Evolutionary conservation across 2,329 filamentous ascomycete genomes (phyloP).

Genomic region (Pestalotiopsis sp.): DNA sequence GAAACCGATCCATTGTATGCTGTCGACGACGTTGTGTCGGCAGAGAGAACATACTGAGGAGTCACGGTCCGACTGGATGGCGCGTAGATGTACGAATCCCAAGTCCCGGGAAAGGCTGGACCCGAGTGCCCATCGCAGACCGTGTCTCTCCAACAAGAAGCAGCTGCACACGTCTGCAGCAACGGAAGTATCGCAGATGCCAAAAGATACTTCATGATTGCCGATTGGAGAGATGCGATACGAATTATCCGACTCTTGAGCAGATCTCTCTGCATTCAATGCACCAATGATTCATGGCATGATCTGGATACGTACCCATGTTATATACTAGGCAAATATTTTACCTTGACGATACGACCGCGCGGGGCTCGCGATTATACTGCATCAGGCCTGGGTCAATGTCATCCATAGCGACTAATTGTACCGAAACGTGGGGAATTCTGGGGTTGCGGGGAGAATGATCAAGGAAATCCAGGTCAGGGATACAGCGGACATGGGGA

Average conservation of each 20-base stretch:
- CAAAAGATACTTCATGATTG: not conserved
- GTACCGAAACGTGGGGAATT: not conserved
- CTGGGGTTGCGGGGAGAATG: not conserved
- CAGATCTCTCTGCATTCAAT: not conserved
- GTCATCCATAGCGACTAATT: not conserved
- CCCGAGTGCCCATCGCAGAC: slow-evolving; percentile 9
- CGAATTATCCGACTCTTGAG: not conserved
- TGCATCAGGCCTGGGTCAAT: not conserved
- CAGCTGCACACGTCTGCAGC: not conserved
- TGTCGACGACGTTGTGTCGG: not conserved
- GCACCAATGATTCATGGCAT: not conserved
- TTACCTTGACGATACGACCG: not conserved
- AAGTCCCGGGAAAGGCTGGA: slow-evolving; percentile 8
- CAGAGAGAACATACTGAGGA: slow-evolving; percentile 2
- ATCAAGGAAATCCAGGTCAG: not conserved
- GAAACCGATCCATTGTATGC: slow-evolving; percentile 1
- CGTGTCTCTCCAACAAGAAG: slow-evolving; percentile 15
- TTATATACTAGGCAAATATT: not conserved
- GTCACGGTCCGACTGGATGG: slow-evolving; percentile 1
- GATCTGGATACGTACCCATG: not conserved
- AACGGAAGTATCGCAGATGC: not conserved
- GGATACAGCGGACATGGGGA: not conserved
- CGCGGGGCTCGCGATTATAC: not conserved
- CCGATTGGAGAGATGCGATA: not conserved
- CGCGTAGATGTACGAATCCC: slow-evolving; percentile 12